Evolutionary conservation across 352 stramenopile species (phyloP), one percentile per base, ranked within the genome.

Genomic region (Globisporangium splendens): DNA sequence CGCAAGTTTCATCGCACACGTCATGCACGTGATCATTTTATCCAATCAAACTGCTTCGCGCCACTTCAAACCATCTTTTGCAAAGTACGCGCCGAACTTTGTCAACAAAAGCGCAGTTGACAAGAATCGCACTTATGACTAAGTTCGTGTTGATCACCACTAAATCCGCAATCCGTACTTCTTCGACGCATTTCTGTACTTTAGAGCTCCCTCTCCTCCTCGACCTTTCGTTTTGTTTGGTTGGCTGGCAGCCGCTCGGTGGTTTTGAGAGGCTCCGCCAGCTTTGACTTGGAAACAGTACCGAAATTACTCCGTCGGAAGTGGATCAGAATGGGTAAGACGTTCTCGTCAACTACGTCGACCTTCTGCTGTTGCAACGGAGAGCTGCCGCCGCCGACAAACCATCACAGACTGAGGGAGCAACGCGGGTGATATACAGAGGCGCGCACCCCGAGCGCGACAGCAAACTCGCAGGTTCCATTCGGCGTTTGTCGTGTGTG

Each of bases 281-380:
- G 18, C 18, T 18, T 10, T 8, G 3, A n/a, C 44, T 8, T 35
- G 28, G 5, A 7, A 51, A 46, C 75, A 91, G 74, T 88, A 79
- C 79, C 72, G 80, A 89, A 89, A 77, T 83, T 83, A 86, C 81
- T 92, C 83, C 83, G 83, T 88, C 73, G 79, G 62, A 65, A 70
- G 62, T 69, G 55, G 47, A 63, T 73, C 70, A 88, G 74, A 75
- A 92, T 92, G 83, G 83, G 83, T 92, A 92, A 87, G 83, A 31
- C 77, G 75, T 72, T 49, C 58, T 56, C 61, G 58, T 60, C 63
- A 46, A 44, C 50, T 49, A 38, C 50, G 21, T 51, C 56, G 42
- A 51, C 70, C 63, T 56, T 70, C 66, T 69, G 46, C 65, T 22
- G 38, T 67, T 54, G 42, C 55, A 63, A 66, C 56, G 68, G 68